These are phyloP conservation scores for Euclidium syriacum DNA, from an alignment of 345 rosid species.

Conservation along the genomic window DNA sequence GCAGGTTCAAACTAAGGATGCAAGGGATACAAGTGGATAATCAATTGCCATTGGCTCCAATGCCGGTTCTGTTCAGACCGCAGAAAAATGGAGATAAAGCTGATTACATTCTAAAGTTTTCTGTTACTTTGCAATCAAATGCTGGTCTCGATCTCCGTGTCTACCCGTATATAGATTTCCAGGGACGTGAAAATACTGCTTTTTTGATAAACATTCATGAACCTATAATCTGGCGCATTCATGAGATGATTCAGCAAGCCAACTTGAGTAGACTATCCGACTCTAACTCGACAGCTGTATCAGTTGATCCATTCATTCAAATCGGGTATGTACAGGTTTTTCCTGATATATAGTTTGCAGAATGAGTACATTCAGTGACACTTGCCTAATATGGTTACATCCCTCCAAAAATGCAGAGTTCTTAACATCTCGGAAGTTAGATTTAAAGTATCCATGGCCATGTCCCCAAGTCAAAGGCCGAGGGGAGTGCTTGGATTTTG, in stretches of 20 bases:
- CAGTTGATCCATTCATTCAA: constrained; percentile 95
- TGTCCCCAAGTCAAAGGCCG: constrained; percentile 97
- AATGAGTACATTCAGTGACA: neutral
- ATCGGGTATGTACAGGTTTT: constrained; percentile 53
- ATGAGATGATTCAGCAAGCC: constrained; percentile 92
- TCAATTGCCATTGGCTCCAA: constrained; percentile 88
- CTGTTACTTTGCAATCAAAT: constrained; percentile 72
- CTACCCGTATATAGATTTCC: constrained; percentile 84
- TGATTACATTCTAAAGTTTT: constrained; percentile 71
- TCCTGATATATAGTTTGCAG: neutral
- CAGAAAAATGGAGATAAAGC: constrained; percentile 68
- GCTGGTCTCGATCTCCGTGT: constrained; percentile 74
- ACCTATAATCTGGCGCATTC: constrained; percentile 98
- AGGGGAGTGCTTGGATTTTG: constrained; percentile 98
- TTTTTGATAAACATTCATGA: constrained; percentile 91
- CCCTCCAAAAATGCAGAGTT: constrained; percentile 51
- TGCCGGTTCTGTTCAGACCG: constrained; percentile 96
- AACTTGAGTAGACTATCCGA: constrained; percentile 64
- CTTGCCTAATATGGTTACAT: constrained; percentile 4
- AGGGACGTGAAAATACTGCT: constrained; percentile 86
- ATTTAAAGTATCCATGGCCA: constrained; percentile 85
- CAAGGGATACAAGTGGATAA: constrained; percentile 89
- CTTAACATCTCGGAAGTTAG: constrained; percentile 86
- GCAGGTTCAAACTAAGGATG: constrained; percentile 83
- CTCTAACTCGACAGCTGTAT: constrained; percentile 67